These are phyloP conservation scores for Arthrinium puccinioides DNA, from an alignment of 2,329 filamentous ascomycete species.

Conservation along the genomic window DNA sequence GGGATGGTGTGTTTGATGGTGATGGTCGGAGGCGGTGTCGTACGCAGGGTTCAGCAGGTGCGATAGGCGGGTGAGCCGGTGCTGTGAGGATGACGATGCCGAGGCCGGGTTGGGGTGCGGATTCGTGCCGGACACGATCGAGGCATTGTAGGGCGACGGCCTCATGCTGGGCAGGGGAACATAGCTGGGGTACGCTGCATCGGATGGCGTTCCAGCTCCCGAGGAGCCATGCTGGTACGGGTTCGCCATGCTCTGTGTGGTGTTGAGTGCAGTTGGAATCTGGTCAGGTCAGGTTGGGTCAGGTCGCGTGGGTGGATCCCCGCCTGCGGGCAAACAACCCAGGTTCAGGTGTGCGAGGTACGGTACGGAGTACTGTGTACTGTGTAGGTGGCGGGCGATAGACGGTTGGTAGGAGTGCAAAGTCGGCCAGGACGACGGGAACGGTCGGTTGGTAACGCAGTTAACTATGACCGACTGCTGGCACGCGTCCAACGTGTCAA, in stretches of 20 bases:
- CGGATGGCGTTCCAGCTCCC: slow-evolving; percentile 25
- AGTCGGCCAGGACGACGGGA: no score
- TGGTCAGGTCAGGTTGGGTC: no score
- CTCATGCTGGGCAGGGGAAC: slow-evolving; percentile 26
- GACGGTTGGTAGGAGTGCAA: no score
- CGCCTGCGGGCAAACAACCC: no score
- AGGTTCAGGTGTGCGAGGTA: no score
- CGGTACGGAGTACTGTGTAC: no score
- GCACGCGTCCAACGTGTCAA: no score
- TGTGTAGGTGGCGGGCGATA: no score
- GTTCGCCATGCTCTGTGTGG: slow-evolving; percentile 30
- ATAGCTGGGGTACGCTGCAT: slow-evolving; percentile 23
- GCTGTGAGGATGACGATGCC: slow-evolving; percentile 20
- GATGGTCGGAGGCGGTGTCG: slow-evolving; percentile 21
- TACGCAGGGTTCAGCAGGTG: slow-evolving; percentile 47
- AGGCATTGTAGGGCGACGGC: slow-evolving; percentile 35
- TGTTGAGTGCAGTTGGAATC: no score
- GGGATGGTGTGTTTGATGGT: slow-evolving; percentile 12
- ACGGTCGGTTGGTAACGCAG: no score
- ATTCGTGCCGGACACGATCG: slow-evolving; percentile 30
- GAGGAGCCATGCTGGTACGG: slow-evolving; percentile 29
- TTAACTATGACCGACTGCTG: no score
- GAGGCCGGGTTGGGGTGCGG: slow-evolving; percentile 8
- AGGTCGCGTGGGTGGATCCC: not conserved
- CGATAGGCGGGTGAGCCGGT: slow-evolving; percentile 33